Percentiles rank a stretch among this genome's conserved stretches.
Conservation (phyloP, 441 rosid species). For the Jatropha podagrica region DNA sequence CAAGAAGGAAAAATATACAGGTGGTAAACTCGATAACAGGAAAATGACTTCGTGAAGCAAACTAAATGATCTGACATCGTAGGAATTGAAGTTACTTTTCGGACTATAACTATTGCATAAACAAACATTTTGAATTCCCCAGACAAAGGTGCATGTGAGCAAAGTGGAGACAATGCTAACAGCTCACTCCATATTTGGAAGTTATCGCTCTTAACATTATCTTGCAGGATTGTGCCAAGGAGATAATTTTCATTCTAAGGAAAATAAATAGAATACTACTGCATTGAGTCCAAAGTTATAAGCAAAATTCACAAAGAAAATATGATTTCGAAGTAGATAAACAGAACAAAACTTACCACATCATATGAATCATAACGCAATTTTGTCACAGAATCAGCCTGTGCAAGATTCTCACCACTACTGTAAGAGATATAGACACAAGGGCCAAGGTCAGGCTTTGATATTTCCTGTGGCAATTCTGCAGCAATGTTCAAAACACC, state of each 20-base stretch:
- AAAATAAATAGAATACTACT: background rate
- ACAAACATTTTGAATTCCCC: background rate
- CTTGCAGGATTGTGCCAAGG: background rate
- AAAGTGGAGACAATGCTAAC: background rate
- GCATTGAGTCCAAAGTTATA: background rate
- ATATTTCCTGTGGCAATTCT: constrained; percentile 49
- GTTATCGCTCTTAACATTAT: background rate
- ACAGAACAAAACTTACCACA: constrained; percentile 50
- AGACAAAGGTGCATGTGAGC: background rate
- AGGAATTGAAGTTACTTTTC: background rate
- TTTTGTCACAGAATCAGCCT: constrained; percentile 60
- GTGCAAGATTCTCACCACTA: constrained; percentile 62
- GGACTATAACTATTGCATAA: background rate
- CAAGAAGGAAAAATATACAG: background rate
- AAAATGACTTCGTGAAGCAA: background rate
- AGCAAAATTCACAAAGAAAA: constrained; percentile 14
- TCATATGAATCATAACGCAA: constrained; percentile 72
- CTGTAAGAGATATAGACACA: constrained; percentile 71
- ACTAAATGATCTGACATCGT: background rate
- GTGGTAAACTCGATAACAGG: background rate
- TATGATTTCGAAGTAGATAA: background rate
- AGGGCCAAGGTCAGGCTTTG: constrained; percentile 74
- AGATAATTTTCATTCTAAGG: background rate
- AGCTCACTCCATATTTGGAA: background rate
- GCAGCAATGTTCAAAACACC: constrained; percentile 81